A percentile compares a stretch with the other conserved stretches of the same genome.
These are phyloP conservation scores for Pythium aphanidermatum DNA, from an alignment of 352 stramenopile genomes.

Conservation along the genomic window DNA sequence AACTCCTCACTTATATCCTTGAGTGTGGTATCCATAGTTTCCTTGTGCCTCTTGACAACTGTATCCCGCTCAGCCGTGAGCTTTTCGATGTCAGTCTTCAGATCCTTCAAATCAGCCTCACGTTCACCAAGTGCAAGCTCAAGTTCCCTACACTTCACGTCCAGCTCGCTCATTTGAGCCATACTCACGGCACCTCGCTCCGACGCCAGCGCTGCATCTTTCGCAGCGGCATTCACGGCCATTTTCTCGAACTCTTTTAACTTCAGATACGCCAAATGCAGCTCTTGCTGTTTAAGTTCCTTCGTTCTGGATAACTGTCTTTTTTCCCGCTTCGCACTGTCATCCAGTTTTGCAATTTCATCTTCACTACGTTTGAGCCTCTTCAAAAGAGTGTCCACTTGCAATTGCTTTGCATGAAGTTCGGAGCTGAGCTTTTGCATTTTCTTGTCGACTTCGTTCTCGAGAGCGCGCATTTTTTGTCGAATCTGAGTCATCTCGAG, in stretches of 20 bases:
- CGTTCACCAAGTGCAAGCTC: conserved; percentile 46
- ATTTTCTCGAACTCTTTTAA: conserved; percentile 56
- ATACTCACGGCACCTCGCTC: too few species aligned
- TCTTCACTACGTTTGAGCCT: conserved; percentile 53
- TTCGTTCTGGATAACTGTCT: conserved; percentile 42
- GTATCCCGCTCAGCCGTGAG: conserved; percentile 18
- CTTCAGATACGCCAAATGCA: conserved; percentile 51
- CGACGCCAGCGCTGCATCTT: conserved; percentile 2
- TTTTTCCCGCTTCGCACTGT: conserved; percentile 43
- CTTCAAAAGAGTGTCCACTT: conserved; percentile 49
- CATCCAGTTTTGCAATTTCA: conserved; percentile 32
- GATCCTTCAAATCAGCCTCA: conserved; percentile 43
- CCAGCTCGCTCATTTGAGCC: conserved; percentile 1
- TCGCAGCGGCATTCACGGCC: conserved; percentile 4
- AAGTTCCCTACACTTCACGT: conserved; percentile 35
- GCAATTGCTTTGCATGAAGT: conserved; percentile 50
- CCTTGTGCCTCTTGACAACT: conserved; percentile 23
- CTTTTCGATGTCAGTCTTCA: conserved; percentile 45
- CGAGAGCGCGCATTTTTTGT: conserved; percentile 47
- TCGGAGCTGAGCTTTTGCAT: conserved; percentile 46
- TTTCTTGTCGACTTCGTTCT: conserved; percentile 55
- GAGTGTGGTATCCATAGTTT: conserved; percentile 33
- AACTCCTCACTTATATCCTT: conserved; percentile 44
- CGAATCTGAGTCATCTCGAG: conserved; percentile 52
- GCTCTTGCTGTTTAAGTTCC: conserved; percentile 57